Base-by-base conservation (phyloP, 1,284 basidiomycete species). In the Thecaphora thlaspeos region DNA sequence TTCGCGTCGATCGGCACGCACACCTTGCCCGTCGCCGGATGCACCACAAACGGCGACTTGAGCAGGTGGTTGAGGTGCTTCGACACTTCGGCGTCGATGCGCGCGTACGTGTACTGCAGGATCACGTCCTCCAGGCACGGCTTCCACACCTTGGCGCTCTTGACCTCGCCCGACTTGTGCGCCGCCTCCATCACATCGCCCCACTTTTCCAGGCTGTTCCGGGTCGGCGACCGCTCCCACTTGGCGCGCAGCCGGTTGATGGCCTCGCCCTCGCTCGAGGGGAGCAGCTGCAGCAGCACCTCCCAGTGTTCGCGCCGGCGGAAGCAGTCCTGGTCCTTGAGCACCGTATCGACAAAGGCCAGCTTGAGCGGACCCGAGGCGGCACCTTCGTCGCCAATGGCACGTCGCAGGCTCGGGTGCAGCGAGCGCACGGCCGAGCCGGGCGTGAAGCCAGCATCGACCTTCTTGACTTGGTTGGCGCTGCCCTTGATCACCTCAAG, bases 21-120 rank as follows among this genome's bases (percentile, higher is more conserved):
- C 11, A 99, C 86, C 38, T 92, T 85, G 1, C 93, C 93, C 1
- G 95, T 98, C 59, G 91, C 91, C 0, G 95, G 94, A 79, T 99
- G 94, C 0, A 98, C 83, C 75, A 92, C 95, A 79, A 99, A 98
- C 0, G 95, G 95, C 23, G 91, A 88, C 79, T 99, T 99, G 59
- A 99, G 85, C 81, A 99, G 84, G 81, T 99, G 95, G 80, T 98
- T 98, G 52, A 92, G 84, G 73, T 94, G 91, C 75, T 97, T 95
- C 2, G 92, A 93, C 15, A 99, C 94, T 78, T 98, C 94, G 7
- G 90, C 88, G 78, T 99, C 94, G 58, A 99, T 85, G 17, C 94
- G 87, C 2, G 95, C 94, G 78, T 98, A 98, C 0, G 90, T 94
- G 79, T 96, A 97, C 75, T 93, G 89, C 14, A 99, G 81, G 52